Base-by-base conservation (phyloP, 2,329 filamentous ascomycete genomes). In the Colletotrichum orchidophilum region DNA sequence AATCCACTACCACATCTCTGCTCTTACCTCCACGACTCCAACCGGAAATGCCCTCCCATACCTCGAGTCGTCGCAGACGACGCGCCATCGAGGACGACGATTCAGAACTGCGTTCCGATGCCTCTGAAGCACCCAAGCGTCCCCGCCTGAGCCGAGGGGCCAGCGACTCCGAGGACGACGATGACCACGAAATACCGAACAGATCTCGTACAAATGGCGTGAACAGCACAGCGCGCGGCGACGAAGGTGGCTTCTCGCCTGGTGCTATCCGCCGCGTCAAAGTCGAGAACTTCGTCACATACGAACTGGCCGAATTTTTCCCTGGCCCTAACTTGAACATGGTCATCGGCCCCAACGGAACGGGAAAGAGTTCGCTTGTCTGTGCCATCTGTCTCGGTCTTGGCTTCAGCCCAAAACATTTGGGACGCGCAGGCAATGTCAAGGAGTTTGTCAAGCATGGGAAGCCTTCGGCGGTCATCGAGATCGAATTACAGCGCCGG, bases 321-420 rank as follows among this genome's bases (percentile, higher is more conserved):
- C 94, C 95, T 13, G 96, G 96, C 0, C 96, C 96, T 1, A 96
- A 94, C 79, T 82, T 99, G 77, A 99, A 99, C 52, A 98, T 99
- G 96, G 92, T 99, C 63, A 97, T 99, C 75, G 96, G 96, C 0
- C 96, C 96, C n/a, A 99, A 99, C 77, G 96, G 96, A 39, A 98
- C 96, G 0, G 96, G 96, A 66, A 99, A 99, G 83, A 98, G 96
- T 82, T 98, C 96, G 0, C 87, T 99, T 29, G 96, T 99, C 53
- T 99, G 96, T 82, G 96, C 96, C 54, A 97, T 99, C 75, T 98
- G 96, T 78, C 83, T 99, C 15, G 96, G 96, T 2, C 84, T 99
- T 29, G 96, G 96, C 58, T 98, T 93, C 86, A 89, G 90, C 35
- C 91, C 95, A 27, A 90, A 92, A 81, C 90, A 95, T 76, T 87